Evolutionary conservation across 1,139 yeast genomes (phyloP).

Genomic region (Geotrichum siamense): DNA sequence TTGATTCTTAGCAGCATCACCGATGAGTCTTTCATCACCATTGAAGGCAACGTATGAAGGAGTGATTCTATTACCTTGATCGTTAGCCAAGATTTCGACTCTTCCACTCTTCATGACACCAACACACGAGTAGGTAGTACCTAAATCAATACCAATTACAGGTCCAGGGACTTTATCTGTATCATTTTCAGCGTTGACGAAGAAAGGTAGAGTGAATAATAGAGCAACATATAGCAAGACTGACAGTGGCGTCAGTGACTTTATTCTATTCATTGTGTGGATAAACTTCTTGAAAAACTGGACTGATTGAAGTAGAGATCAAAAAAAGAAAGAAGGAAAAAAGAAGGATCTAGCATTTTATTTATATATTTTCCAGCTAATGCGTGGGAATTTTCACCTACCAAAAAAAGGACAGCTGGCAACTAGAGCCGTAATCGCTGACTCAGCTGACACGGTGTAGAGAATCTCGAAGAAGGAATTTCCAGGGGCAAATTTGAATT

Average conservation of each 20-base stretch:
- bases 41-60: slow-evolving; percentile 98
- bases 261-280: slow-evolving; percentile 22
- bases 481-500: too few species aligned
- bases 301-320: background rate
- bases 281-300: slow-evolving; percentile 2
- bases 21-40: slow-evolving; percentile 94
- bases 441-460: background rate
- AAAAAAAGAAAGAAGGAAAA: slow-evolving; percentile 4
- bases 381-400: background rate
- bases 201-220: slow-evolving; percentile 54
- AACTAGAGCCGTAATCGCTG: background rate
- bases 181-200: slow-evolving; percentile 42
- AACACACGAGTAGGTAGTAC: slow-evolving; percentile 89
- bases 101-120: slow-evolving; percentile 90
- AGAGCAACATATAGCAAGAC: slow-evolving; percentile 52
- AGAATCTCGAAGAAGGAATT: too few species aligned
- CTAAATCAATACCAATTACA: slow-evolving; percentile 80
- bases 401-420: slow-evolving; percentile 17
- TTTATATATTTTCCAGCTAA: background rate
- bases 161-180: slow-evolving; percentile 53
- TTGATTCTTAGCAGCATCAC: slow-evolving; percentile 99
- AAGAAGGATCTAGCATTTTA: slow-evolving; percentile 4
- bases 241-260: slow-evolving; percentile 45
- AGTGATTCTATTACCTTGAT: slow-evolving; percentile 98
- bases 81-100: slow-evolving; percentile 90